Evolutionary conservation across 345 rosid genomes (phyloP).

Genomic region (Bruguiera sexangula): DNA sequence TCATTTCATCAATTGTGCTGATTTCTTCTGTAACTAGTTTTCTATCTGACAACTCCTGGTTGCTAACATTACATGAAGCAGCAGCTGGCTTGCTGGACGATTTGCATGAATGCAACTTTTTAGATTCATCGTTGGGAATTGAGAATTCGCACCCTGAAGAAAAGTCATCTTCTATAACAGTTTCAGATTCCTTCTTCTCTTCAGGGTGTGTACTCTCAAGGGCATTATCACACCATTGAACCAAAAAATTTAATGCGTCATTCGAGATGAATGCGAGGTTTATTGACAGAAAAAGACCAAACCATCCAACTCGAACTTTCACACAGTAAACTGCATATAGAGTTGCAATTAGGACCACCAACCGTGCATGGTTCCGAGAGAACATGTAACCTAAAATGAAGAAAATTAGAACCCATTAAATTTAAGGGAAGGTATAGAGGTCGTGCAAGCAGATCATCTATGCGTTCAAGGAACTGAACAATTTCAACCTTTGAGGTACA

Average conservation of each 20-base stretch:
- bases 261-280: slow-evolving; percentile 89
- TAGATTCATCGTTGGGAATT: slow-evolving; percentile 51
- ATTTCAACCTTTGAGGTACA: background rate
- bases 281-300: slow-evolving; percentile 73
- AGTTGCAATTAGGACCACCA: slow-evolving; percentile 73
- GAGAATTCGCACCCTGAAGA: slow-evolving; percentile 56
- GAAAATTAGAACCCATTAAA: slow-evolving; percentile 11
- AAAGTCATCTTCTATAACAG: slow-evolving; percentile 62
- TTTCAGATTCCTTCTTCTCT: slow-evolving; percentile 62
- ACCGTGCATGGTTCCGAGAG: slow-evolving; percentile 84
- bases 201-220: slow-evolving; percentile 53
- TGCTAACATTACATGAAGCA: slow-evolving; percentile 45
- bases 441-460: background rate
- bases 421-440: background rate
- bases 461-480: background rate
- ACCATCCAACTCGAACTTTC: slow-evolving; percentile 92
- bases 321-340: slow-evolving; percentile 75
- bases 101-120: slow-evolving; percentile 59
- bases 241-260: slow-evolving; percentile 66
- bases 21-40: slow-evolving; percentile 52
- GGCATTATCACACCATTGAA: slow-evolving; percentile 75
- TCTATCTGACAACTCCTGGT: slow-evolving; percentile 41
- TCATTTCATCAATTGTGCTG: slow-evolving; percentile 75
- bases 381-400: slow-evolving; percentile 65
- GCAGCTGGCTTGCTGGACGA: slow-evolving; percentile 54